These are phyloP conservation scores for Emmonsiellopsis sp. DNA, from an alignment of 2,329 filamentous ascomycete genomes.

Conservation along the genomic window DNA sequence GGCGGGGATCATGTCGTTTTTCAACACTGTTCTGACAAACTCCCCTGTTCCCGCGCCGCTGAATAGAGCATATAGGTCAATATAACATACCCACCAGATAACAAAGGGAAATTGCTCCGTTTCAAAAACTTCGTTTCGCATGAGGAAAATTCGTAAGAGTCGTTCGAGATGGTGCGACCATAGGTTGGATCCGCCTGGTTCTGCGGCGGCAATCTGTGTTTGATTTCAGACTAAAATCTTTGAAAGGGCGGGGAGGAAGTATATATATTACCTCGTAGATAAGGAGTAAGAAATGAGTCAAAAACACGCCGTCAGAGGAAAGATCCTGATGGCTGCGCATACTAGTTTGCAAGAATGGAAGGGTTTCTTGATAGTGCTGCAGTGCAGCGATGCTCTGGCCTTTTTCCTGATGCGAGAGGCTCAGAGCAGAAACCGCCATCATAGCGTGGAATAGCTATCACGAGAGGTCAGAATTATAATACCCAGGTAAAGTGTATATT, in stretches of 20 bases:
- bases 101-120: constrained; percentile 42
- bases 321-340: constrained; percentile 40
- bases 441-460: constrained; percentile 48
- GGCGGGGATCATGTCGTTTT: constrained; percentile 39
- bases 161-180: constrained; percentile 48
- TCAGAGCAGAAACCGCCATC: constrained; percentile 48
- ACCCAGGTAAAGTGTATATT: neutral
- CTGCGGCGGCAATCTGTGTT: constrained; percentile 36
- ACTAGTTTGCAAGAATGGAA: constrained; percentile 38
- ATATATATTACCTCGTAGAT: constrained; percentile 41
- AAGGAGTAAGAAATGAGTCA: constrained; percentile 48
- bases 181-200: constrained; percentile 38
- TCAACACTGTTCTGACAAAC: constrained; percentile 39
- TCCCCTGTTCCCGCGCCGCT: constrained; percentile 43
- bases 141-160: constrained; percentile 39
- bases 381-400: constrained; percentile 40
- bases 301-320: constrained; percentile 47
- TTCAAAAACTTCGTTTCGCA: constrained; percentile 37
- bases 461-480: neutral
- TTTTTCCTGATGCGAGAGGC: constrained; percentile 38
- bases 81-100: constrained; percentile 44
- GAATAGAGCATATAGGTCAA: constrained; percentile 48
- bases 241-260: neutral
- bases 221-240: neutral
- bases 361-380: constrained; percentile 46